Evolutionary conservation across 805 yeast species (phyloP), one percentile per base, ranked within the genome.

Genomic region (Starmerella cellae): DNA sequence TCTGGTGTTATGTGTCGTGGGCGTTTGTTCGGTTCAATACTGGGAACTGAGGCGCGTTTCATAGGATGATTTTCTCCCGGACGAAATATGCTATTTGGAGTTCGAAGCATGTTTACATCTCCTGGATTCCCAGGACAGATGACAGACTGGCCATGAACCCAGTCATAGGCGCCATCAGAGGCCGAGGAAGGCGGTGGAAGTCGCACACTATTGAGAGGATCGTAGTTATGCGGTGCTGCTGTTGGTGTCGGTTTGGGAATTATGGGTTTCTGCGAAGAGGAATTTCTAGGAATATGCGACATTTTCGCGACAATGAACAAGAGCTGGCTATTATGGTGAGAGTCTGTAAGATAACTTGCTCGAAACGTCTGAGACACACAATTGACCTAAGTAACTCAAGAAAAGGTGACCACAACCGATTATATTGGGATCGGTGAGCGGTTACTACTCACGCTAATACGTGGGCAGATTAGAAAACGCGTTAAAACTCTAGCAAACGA

Each of bases 161-260:
- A 42, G 5, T 35, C 35, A 34, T 38, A 41, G 3, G 38, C 27
- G 9, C 26, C 29, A 32, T 34, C 39, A 16, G 34, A n/a, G 2
- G 47, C 44, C 9, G 39, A 28, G 11, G 36, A 10, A 9, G 51
- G 51, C 8, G 53, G 53, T 4, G 53, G 53, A 1, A 49, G 45
- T 16, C 33, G 41, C 14, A 49, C 49, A 2, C 44, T 35, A 4
- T 21, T 34, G 3, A 44, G 39, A 2, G 42, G 42, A 18, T 48
- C 39, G 6, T 16, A 26, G 6, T 8, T 31, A 8, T 16, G 8
- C 35, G 11, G 35, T 9, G 21, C 13, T 8, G 21, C 14, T 9
- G 35, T 14, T 31, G 21, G 14, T 31, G 13, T 31, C 14, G 18
- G 14, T 9, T 14, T 14, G 35, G 18, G 35, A 9, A 31, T 31